Conservation (phyloP, 768 basidiomycete genomes). For the Amanita rimosa region DNA sequence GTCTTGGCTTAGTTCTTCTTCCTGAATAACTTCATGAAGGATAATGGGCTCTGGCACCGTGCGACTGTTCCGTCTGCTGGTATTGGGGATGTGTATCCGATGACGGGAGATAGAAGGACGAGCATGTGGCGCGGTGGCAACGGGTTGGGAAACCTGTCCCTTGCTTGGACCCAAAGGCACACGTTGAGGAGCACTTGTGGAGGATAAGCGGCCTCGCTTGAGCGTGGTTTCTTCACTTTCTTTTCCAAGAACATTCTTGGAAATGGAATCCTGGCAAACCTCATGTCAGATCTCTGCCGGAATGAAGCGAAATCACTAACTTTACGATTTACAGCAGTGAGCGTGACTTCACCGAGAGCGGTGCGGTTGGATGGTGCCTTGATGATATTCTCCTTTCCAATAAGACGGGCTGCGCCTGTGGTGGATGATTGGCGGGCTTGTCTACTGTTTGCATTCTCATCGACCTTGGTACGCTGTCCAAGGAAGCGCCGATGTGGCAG, state of each 20-base stretch:
- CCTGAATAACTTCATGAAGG: slow-evolving; percentile 26
- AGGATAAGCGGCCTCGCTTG: slow-evolving; percentile 57
- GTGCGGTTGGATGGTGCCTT: slow-evolving; percentile 58
- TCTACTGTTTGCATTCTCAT: slow-evolving; percentile 68
- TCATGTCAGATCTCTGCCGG: background rate
- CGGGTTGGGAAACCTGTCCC: slow-evolving; percentile 22
- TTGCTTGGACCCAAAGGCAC: slow-evolving; percentile 56
- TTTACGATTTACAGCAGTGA: slow-evolving; percentile 67
- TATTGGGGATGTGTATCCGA: slow-evolving; percentile 17
- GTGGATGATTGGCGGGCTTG: slow-evolving; percentile 53
- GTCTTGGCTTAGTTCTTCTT: slow-evolving; percentile 26
- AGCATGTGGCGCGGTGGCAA: slow-evolving; percentile 28
- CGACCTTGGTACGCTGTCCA: slow-evolving; percentile 57
- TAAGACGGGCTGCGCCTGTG: slow-evolving; percentile 38
- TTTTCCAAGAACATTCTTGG: slow-evolving; percentile 41
- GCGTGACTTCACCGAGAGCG: slow-evolving; percentile 75
- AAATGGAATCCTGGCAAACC: slow-evolving; percentile 29
- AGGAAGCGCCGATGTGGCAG: slow-evolving; percentile 58
- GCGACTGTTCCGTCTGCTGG: slow-evolving; percentile 28
- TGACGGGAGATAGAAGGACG: slow-evolving; percentile 22
- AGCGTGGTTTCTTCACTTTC: slow-evolving; percentile 60
- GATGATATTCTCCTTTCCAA: slow-evolving; percentile 33
- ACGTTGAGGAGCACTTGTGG: slow-evolving; percentile 54
- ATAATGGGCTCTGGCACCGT: slow-evolving; percentile 28
- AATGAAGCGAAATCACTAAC: slow-evolving; percentile 24